phyloP scores from a whole-genome alignment of 352 stramenopile species.

The Phytopythium boreale region DNA sequence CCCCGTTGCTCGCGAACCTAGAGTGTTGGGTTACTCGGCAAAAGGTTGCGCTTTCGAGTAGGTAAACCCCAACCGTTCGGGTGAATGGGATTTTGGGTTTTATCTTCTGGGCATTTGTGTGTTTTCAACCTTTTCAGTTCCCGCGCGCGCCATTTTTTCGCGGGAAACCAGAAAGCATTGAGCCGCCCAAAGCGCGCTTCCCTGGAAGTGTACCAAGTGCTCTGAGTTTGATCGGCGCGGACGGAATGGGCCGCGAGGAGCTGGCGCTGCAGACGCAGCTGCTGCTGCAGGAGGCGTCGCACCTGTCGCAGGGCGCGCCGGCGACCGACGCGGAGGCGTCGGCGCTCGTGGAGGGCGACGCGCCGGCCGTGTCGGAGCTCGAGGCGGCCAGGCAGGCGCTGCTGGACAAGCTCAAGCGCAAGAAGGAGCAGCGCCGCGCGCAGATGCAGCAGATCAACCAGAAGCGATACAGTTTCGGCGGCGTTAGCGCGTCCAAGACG shows the following conservation, averaged over 20 bases:
- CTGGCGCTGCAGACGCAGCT: conserved; percentile 76
- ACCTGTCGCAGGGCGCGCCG: conserved; percentile 37
- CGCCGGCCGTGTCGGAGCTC: conserved; percentile 34
- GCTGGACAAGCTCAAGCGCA: conserved; percentile 59
- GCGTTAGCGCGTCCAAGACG: background rate
- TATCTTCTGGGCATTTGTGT: no score
- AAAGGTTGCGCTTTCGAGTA: no score
- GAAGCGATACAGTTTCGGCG: conserved; percentile 33
- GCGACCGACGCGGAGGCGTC: conserved; percentile 15
- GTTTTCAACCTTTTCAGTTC: background rate
- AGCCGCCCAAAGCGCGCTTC: no score
- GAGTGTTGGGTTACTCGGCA: no score
- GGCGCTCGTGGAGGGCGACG: conserved; percentile 18
- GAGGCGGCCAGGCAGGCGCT: conserved; percentile 55
- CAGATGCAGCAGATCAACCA: conserved; percentile 50
- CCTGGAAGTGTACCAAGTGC: no score
- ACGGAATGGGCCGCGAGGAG: conserved; percentile 39
- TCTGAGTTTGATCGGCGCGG: background rate
- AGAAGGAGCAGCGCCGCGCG: conserved; percentile 51
- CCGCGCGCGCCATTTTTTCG: conserved; percentile 1
- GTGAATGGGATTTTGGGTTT: background rate
- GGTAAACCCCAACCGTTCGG: no score
- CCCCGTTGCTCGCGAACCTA: no score
- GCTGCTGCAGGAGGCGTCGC: conserved; percentile 71
- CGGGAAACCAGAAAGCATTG: conserved; percentile 1